Conservation (phyloP, 2,329 filamentous ascomycete species). For the Phoma sp. region DNA sequence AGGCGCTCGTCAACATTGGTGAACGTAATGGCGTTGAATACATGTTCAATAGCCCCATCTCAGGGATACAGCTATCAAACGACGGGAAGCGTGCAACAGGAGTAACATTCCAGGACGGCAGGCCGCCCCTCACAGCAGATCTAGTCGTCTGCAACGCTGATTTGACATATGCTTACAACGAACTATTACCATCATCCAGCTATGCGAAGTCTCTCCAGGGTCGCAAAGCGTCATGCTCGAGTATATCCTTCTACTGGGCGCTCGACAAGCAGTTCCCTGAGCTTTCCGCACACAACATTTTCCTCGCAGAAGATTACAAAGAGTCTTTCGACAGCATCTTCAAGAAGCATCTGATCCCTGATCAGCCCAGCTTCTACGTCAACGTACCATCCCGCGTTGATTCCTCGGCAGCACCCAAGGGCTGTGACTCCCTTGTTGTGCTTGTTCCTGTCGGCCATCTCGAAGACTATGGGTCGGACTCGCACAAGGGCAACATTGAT, state of each 20-base stretch:
- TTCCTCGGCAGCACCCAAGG: slow-evolving; percentile 68
- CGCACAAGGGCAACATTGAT: slow-evolving; percentile 48
- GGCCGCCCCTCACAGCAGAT: slow-evolving; percentile 64
- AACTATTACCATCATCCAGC: slow-evolving; percentile 65
- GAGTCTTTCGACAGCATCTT: slow-evolving; percentile 80
- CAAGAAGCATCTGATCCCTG: slow-evolving; percentile 69
- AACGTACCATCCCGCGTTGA: slow-evolving; percentile 77
- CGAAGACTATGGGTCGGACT: slow-evolving; percentile 50
- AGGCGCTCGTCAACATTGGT: slow-evolving; percentile 68
- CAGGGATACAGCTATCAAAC: slow-evolving; percentile 59
- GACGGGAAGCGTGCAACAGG: slow-evolving; percentile 63
- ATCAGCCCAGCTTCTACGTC: slow-evolving; percentile 76
- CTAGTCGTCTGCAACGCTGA: slow-evolving; percentile 75
- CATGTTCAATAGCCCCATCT: slow-evolving; percentile 64
- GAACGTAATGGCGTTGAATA: slow-evolving; percentile 67
- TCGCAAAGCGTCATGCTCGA: slow-evolving; percentile 69
- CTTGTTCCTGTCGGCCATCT: slow-evolving; percentile 76
- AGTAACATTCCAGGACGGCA: slow-evolving; percentile 64
- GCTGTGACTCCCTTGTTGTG: slow-evolving; percentile 70
- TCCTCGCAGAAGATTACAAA: slow-evolving; percentile 73
- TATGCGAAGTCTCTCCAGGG: slow-evolving; percentile 52
- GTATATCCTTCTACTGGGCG: slow-evolving; percentile 79
- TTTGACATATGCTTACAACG: slow-evolving; percentile 75
- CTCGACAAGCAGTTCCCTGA: slow-evolving; percentile 66
- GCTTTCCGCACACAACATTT: slow-evolving; percentile 76